Conservation (phyloP, 192 early-diverging fungal genomes). For the Chytriomyces confervae region DNA sequence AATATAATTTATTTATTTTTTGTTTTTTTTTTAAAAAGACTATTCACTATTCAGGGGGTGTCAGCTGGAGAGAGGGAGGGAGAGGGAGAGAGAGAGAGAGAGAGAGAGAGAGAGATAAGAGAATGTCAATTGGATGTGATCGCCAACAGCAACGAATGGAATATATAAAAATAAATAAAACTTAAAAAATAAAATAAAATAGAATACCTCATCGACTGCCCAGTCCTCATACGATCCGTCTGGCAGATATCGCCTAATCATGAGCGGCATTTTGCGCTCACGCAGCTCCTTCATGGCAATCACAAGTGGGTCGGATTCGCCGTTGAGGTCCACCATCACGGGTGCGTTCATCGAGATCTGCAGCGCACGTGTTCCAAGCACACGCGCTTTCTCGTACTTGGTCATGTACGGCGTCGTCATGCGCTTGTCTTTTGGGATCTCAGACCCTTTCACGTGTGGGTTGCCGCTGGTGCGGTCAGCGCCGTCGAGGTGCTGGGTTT, state of each 20-base stretch:
- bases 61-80: too few species aligned
- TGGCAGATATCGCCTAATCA: slow-evolving; percentile 90
- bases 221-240: slow-evolving; percentile 96
- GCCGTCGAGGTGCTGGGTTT: slow-evolving; percentile 5
- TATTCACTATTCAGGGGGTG: too few species aligned
- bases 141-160: too few species aligned
- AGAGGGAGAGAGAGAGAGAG: too few species aligned
- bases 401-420: slow-evolving; percentile 99
- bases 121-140: too few species aligned
- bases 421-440: slow-evolving; percentile 74
- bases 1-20: too few species aligned
- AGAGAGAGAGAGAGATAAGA: too few species aligned
- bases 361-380: slow-evolving; percentile 80
- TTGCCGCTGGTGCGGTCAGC: slow-evolving; percentile 6
- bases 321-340: slow-evolving; percentile 91
- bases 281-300: slow-evolving; percentile 96
- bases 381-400: slow-evolving; percentile 85
- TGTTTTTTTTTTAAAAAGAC: too few species aligned
- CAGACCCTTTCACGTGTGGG: slow-evolving; percentile 34
- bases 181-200: slow-evolving; percentile 24
- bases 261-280: slow-evolving; percentile 90
- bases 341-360: slow-evolving; percentile 99
- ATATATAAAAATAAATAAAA: too few species aligned
- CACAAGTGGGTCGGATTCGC: slow-evolving; percentile 89
- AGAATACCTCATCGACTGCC: slow-evolving; percentile 84